phyloP scores from a whole-genome alignment of 352 stramenopile species.

The Pythium phragmiticola region DNA sequence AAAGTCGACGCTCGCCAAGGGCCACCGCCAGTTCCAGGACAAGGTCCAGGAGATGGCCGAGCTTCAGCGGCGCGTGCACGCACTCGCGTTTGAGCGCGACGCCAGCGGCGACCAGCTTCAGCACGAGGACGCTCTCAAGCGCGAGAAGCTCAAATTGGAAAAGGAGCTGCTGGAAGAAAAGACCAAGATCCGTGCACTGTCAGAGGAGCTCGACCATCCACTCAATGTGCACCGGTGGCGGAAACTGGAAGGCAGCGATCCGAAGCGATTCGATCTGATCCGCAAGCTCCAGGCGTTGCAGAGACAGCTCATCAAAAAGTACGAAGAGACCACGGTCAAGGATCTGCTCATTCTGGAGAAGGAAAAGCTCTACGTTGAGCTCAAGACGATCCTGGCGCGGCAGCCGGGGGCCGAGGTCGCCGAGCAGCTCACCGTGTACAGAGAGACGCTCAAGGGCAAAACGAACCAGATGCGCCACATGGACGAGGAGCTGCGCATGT shows the following conservation, averaged over 20 bases:
- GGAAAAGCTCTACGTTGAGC: conserved; percentile 91
- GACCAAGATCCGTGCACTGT: conserved; percentile 86
- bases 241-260: conserved; percentile 87
- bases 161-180: conserved; percentile 64
- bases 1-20: conserved; percentile 80
- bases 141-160: conserved; percentile 24
- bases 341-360: conserved; percentile 82
- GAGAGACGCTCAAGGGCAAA: conserved; percentile 88
- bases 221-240: conserved; percentile 92
- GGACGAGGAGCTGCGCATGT: conserved; percentile 91
- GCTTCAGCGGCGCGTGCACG: conserved; percentile 33
- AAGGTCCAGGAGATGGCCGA: conserved; percentile 40
- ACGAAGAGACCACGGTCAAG: conserved; percentile 66
- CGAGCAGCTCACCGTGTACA: conserved; percentile 86
- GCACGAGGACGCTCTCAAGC: conserved; percentile 40
- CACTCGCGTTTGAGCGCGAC: conserved; percentile 35
- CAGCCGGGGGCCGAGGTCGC: conserved; percentile 86
- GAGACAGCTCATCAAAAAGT: conserved; percentile 81
- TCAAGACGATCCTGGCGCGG: conserved; percentile 87
- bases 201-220: conserved; percentile 88
- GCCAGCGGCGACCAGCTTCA: conserved; percentile 65
- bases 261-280: conserved; percentile 88
- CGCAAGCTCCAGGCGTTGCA: conserved; percentile 87
- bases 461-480: conserved; percentile 77
- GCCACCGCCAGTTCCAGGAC: conserved; percentile 73